Base-by-base conservation (phyloP, 1,139 yeast genomes). In the Blastobotrys apis region DNA sequence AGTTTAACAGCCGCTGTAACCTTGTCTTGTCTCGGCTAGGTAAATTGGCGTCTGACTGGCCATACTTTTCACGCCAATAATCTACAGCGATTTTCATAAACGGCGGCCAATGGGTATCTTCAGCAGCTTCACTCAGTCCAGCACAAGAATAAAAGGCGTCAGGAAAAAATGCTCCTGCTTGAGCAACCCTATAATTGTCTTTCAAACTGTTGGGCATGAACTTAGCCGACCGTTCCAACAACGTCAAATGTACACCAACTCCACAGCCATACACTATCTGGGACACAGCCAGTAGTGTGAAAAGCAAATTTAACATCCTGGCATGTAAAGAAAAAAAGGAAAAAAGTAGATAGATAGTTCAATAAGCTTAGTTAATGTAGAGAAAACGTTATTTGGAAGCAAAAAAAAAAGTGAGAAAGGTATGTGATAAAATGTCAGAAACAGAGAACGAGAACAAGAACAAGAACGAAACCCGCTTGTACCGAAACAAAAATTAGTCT, bases 71-170 rank as follows among this genome's bases (percentile, higher is more conserved):
- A 23, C 58, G 60, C 64, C 69, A 74, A 51, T 65, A 65, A 19
- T 60, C 54, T 12, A 71, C 71, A 0, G 79, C 75, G 1, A 59
- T 59, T 9, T 64, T 60, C 25, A 79, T 53, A 53, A 78, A 79
- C 1, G 79, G 78, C 1, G 84, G 83, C 84, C 85, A 80, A 54
- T 80, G 84, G 1, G 80, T 68, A 31, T 64, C 72, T 57, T 80
- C 85, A 2, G 82, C 80, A 3, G 73, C 74, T 4, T 72, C 71
- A 3, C 74, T 65, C 39, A 62, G 54, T 4, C 70, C 73, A 47
- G 75, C 62, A 56, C 84, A 80, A 23, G 72, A 67, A 57, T 80
- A 79, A 53, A 78, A 74, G 0, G 81, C 77, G 55, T 80, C 85
- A 0, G 84, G 85, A 53, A 74, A 76, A 56, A 79, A 79, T 0